Base-by-base conservation (phyloP, 345 rosid genomes). In the Clausena lansium region DNA sequence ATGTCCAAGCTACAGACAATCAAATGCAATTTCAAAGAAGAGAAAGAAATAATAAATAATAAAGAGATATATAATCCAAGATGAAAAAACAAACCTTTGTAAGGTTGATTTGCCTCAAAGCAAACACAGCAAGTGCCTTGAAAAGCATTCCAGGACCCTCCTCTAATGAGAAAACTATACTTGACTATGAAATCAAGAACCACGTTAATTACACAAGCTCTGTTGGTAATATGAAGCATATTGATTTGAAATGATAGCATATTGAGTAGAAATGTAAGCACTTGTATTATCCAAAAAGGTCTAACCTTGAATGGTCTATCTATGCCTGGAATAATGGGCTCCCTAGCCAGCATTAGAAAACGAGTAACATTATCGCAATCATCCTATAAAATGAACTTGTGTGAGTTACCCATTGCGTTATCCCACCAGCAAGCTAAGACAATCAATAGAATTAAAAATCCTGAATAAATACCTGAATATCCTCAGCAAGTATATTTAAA, bases 121-220 rank as follows among this genome's bases (percentile, higher is more conserved):
- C 95, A 89, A 96, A 96, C 73, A 94, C 98, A 73, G 98, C 98
- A 83, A 96, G 98, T 74, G 98, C 98, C 88, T 96, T 96, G 88
- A 96, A 96, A 81, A 96, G 98, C 67, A 91, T 84, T 62, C 99
- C 99, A 52, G 99, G 98, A 70, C 99, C 99, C 83, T 93, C 94
- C 88, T 94, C 99, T 74, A 94, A 87, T 9, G 99, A 91, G 86
- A 96, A 96, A 45, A 94, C 99, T 80, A 93, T 91, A 81, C 98
- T 95, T 32, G 98, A 93, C 98, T 95, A 85, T 63, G 74, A 84
- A 71, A 70, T 61, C 62, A 84, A 76, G 57, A 78, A 50, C 54
- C 25, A 70, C 36, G 70, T 73, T 55, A 22, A 69, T 76, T n/a
- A 76, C 65, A 20, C 55, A 76, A 69, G 30, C 30, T 66, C 70